phyloP scores from a whole-genome alignment of 208 protist genomes.

The Dictyostelium gargantuum region DNA sequence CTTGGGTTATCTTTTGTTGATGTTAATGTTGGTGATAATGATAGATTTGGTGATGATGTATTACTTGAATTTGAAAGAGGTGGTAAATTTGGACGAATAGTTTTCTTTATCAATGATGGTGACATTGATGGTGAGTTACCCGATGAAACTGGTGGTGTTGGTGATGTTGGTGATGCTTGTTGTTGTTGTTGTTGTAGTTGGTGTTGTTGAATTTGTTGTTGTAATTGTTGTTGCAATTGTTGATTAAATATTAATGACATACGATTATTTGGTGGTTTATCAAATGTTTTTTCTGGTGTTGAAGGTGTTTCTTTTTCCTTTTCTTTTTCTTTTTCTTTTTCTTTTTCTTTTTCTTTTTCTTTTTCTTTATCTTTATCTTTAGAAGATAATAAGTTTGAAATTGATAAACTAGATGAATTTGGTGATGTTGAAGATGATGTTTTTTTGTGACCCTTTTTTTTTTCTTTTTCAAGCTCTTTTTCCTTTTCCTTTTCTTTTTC shows the following conservation, averaged over 20 bases:
- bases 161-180: not conserved
- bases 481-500: not conserved
- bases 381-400: not conserved
- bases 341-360: not conserved
- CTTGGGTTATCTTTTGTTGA: not conserved
- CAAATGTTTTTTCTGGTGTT: not conserved
- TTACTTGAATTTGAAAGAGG: not conserved
- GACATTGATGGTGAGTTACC: not conserved
- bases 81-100: not conserved
- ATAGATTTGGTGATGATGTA: not conserved
- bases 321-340: not conserved
- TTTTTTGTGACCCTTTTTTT: not conserved
- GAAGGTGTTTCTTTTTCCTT: not conserved
- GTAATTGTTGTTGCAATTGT: not conserved
- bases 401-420: not conserved
- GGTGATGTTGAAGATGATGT: not conserved
- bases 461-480: constrained; percentile 11
- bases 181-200: not conserved
- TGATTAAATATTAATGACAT: not conserved
- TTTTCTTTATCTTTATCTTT: not conserved
- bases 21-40: not conserved
- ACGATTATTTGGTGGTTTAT: no score
- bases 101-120: not conserved
- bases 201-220: not conserved
- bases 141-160: not conserved